Evolutionary conservation across 2,329 filamentous ascomycete genomes (phyloP), one percentile per base, ranked within the genome.

Genomic region (Hypomyces perniciosus): DNA sequence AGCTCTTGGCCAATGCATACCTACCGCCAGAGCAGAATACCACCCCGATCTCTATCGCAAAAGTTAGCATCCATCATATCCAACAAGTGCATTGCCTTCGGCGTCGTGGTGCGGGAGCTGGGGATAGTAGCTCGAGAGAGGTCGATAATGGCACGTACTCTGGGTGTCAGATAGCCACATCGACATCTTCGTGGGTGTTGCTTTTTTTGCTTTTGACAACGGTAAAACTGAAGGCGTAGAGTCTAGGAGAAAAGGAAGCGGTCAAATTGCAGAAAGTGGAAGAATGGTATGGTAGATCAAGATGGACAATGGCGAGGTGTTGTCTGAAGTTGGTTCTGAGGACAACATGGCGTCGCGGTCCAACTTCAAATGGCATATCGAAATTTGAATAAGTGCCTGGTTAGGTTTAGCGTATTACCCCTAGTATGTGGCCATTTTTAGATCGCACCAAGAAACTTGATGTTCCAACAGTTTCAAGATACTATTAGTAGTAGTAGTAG

Each of bases 81-180:
- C 29, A 45, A 20, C 6, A 20, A 46, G 9, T 2, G n/a, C 13
- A 34, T 35, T 37, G 20, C 20, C 20, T 20, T 20, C 20, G 20
- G 20, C 20, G 29, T 26, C 20, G 27, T 8, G n/a, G n/a, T 28
- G 44, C n/a, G 9, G 20, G 38, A 8, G 13, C 12, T 27, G 13
- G 12, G 39, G 9, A 31, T n/a, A 7, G 39, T 31, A 29, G 9
- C 35, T 46, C 42, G 35, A n/a, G 43, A 42, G 6, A 34, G 46
- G 39, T 45, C 29, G 13, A 43, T 44, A 44, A 61, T 69, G 65
- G 60, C 55, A 77, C 87, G 65, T 79, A 96, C 92, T 97, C 72
- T 97, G 92, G 67, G 87, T 83, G 73, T 97, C 92, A 62, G 91
- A 88, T 65, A 97, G 80, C 92, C 92, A 97, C 88, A 96, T 95